Evolutionary conservation across 192 early-diverging fungal genomes (phyloP).

Genomic region (Rhizophagus sp.): DNA sequence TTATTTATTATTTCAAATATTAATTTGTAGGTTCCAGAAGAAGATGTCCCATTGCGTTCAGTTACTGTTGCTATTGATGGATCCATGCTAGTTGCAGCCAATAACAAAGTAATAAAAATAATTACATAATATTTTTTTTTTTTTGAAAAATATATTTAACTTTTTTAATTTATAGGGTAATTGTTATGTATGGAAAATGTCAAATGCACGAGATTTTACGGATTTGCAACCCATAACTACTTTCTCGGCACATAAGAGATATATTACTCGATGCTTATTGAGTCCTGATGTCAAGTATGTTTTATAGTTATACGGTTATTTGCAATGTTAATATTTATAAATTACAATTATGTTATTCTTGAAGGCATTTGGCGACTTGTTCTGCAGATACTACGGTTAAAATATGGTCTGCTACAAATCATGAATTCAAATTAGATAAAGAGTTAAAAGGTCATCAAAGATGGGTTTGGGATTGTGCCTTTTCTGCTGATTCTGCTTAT

Average conservation of each 20-base stretch:
- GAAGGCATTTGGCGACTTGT: conserved; percentile 75
- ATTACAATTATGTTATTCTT: not conserved
- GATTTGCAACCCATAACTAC: conserved; percentile 70
- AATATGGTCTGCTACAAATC: conserved; percentile 71
- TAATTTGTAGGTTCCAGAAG: conserved; percentile 57
- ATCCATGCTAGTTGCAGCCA: conserved; percentile 77
- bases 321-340: not conserved
- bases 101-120: conserved; percentile 70
- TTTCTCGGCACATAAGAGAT: conserved; percentile 77
- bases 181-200: conserved; percentile 72
- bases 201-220: conserved; percentile 54
- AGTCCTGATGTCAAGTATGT: conserved; percentile 79
- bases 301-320: not conserved
- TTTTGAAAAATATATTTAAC: conserved; percentile 1
- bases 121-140: not conserved
- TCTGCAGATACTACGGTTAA: conserved; percentile 88
- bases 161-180: conserved; percentile 39
- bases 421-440: conserved; percentile 68
- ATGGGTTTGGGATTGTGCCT: conserved; percentile 94
- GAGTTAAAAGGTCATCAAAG: conserved; percentile 79
- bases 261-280: conserved; percentile 80
- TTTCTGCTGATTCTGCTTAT: conserved; percentile 90
- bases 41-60: conserved; percentile 77
- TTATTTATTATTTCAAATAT: conserved; percentile 10
- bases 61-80: conserved; percentile 84